Conservation (phyloP, 495 filamentous ascomycete species). For the Tetracladium marchalianum region DNA sequence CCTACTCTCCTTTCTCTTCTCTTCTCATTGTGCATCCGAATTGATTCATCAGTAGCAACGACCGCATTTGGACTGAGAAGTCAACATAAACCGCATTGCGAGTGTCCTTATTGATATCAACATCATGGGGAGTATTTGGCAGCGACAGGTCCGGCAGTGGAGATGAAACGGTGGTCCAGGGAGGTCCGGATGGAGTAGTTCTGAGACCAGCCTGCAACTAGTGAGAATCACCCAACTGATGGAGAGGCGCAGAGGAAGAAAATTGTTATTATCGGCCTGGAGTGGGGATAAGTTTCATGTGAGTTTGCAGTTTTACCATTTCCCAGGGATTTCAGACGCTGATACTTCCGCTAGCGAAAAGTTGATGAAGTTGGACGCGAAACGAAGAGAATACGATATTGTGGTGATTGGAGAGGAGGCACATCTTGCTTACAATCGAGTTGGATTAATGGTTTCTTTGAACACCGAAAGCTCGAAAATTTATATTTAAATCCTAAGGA, state of each 20-base stretch:
- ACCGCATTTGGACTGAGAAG: too few relatives aligned
- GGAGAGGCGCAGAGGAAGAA: conserved; percentile 37
- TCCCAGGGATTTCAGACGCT: not conserved
- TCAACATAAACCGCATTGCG: not conserved
- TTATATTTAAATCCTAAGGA: conserved; percentile 81
- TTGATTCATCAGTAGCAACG: too few relatives aligned
- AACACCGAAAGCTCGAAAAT: conserved; percentile 82
- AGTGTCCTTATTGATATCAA: too few relatives aligned
- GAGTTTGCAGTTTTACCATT: too few relatives aligned
- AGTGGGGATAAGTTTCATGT: conserved; percentile 95
- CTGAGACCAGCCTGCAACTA: too few relatives aligned
- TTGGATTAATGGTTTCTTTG: conserved; percentile 94
- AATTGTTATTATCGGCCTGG: conserved; percentile 81
- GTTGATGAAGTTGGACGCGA: conserved; percentile 74
- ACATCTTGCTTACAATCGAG: conserved; percentile 90
- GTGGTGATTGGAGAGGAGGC: conserved; percentile 88
- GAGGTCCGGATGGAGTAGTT: conserved; percentile 14
- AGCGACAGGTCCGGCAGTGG: conserved; percentile 14
- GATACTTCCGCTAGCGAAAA: conserved; percentile 58
- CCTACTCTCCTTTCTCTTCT: not conserved
- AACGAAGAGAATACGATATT: conserved; percentile 70
- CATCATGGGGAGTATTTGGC: conserved; percentile 16
- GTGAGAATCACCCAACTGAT: conserved; percentile 1
- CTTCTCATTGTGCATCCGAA: too few relatives aligned
- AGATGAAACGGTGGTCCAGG: conserved; percentile 13